Evolutionary conservation across 495 filamentous ascomycete species (phyloP).

Genomic region (Aspergillus heteromorphus): DNA sequence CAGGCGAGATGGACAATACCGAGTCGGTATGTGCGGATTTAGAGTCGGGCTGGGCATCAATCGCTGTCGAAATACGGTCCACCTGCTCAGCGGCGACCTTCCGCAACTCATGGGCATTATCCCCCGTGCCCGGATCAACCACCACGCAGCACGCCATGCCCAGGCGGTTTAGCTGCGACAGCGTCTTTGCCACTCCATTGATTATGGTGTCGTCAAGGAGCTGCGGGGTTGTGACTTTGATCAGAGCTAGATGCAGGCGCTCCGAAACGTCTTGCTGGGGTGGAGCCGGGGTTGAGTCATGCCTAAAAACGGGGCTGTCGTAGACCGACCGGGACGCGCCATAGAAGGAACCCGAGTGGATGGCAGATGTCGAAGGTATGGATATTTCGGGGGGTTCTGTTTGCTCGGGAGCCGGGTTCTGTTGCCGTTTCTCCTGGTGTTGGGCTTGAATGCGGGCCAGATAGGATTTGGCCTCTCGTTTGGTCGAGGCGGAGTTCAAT

Average conservation of each 20-base stretch:
- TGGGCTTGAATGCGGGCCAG: constrained; percentile 67
- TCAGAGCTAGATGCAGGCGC: constrained; percentile 72
- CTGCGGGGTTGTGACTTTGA: constrained; percentile 76
- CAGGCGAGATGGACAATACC: constrained; percentile 44
- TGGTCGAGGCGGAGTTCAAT: constrained; percentile 77
- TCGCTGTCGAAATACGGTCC: constrained; percentile 66
- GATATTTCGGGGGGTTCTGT: constrained; percentile 15
- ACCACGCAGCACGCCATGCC: constrained; percentile 79
- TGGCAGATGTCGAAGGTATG: constrained; percentile 33
- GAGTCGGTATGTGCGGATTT: constrained; percentile 66
- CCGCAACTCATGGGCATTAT: constrained; percentile 30
- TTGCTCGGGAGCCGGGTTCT: constrained; percentile 14
- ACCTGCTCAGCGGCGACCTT: constrained; percentile 55
- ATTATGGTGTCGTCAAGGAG: constrained; percentile 60
- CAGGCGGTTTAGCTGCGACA: constrained; percentile 74
- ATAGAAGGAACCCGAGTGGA: constrained; percentile 62
- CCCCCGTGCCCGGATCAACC: constrained; percentile 57
- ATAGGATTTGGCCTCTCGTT: constrained; percentile 84
- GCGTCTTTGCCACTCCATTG: constrained; percentile 71
- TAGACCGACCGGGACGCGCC: constrained; percentile 54
- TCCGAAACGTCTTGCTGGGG: constrained; percentile 25
- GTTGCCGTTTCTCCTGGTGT: constrained; percentile 19
- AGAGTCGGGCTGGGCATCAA: constrained; percentile 60
- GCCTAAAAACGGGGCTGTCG: constrained; percentile 58
- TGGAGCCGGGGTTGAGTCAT: constrained; percentile 35